Evolutionary conservation across 2,329 filamentous ascomycete genomes (phyloP), one percentile per base, ranked within the genome.

Genomic region (Thermoascus crustaceus): DNA sequence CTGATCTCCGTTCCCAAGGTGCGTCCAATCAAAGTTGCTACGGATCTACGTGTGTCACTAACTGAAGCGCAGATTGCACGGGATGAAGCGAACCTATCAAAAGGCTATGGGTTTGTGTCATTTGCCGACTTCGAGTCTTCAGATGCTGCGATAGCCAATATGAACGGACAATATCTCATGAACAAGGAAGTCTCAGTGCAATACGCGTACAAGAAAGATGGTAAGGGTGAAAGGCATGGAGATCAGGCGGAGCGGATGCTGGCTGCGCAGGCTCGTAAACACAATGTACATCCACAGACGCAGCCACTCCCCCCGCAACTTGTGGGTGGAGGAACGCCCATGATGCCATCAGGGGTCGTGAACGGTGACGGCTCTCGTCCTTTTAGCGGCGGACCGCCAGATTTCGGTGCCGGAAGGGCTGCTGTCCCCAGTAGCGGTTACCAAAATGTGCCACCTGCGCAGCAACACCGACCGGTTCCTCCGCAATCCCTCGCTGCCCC

Each of bases 181-280:
- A 94, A 91, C 71, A 94, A 94, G 67, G 85, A 94, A 61, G 82
- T 96, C 50, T 85, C 83, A 2, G 91, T 98, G 29, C 89, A 96
- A 63, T 98, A 96, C 61, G 91, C 91, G 24, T 96, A 94, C 75
- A 98, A 98, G 73, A 96, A 96, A 66, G 91, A 98, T 54, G 91
- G 91, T 48, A 94, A 94, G 67, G 89, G 89, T 50, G 89, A 96
- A 66, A 74, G 91, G 39, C 91, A 98, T 57, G 91, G 91, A 51
- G 91, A 98, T 58, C 76, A 87, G 50, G 91, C 91, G 19, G 91
- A 98, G 66, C 75, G 91, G 54, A 83, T 86, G 68, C 76, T 98
- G 30, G 91, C 91, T 19, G 80, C 83, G 18, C 85, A 95, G 64
- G 91, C 88, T 38, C 89, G 89, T 66, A 89, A 88, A 58, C 85